A percentile compares a stretch with the other conserved stretches of the same genome.
phyloP scores from a whole-genome alignment of 495 filamentous ascomycete species.

The Aspergillus incahuasiensis region DNA sequence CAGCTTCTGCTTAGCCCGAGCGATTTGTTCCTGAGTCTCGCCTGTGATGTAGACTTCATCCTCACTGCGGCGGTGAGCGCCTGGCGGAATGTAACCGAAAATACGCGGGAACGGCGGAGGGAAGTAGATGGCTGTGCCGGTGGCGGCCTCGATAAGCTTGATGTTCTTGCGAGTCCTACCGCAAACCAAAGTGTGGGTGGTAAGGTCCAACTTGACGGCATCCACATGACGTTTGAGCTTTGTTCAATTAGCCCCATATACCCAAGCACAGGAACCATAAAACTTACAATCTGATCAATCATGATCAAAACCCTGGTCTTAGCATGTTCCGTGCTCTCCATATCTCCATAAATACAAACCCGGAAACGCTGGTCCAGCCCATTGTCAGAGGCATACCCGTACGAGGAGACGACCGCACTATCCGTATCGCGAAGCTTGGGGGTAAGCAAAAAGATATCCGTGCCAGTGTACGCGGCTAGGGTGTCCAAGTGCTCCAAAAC shows the following conservation, averaged over 20 bases:
- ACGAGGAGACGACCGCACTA: constrained; percentile 51
- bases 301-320: constrained; percentile 94
- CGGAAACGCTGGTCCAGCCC: constrained; percentile 75
- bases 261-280: background rate
- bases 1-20: constrained; percentile 80
- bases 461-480: constrained; percentile 78
- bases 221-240: constrained; percentile 86
- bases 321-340: constrained; percentile 92
- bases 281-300: constrained; percentile 90
- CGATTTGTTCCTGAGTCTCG: constrained; percentile 71
- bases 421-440: constrained; percentile 61
- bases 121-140: constrained; percentile 95
- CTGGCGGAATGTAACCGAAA: constrained; percentile 80
- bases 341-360: constrained; percentile 90
- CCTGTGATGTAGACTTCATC: constrained; percentile 94
- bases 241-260: constrained; percentile 26
- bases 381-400: constrained; percentile 62
- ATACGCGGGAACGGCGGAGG: constrained; percentile 87
- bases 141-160: constrained; percentile 90
- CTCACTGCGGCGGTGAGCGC: constrained; percentile 71
- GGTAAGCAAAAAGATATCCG: constrained; percentile 91
- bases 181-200: constrained; percentile 84
- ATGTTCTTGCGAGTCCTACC: constrained; percentile 93
- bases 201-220: constrained; percentile 73
- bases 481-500: constrained; percentile 82